A percentile compares a stretch with the other conserved stretches of the same genome.
phyloP scores from a whole-genome alignment of 2,329 filamentous ascomycete species.

The Xylariaceae sp. region DNA sequence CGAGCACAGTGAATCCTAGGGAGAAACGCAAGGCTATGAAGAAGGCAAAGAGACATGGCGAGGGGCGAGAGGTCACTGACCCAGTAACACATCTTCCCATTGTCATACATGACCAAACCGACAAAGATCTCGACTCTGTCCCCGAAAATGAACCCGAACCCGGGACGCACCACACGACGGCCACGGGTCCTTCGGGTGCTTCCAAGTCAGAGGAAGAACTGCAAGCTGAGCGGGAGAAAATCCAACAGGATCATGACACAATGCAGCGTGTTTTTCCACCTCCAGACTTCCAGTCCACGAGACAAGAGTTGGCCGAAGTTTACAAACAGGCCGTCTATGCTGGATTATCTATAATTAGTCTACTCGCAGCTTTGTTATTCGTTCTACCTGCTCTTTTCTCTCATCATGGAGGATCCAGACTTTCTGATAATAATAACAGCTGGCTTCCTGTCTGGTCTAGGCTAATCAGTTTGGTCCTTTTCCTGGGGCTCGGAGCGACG shows the following conservation, averaged over 20 bases:
- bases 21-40: slow-evolving; percentile 58
- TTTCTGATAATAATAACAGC: neutral
- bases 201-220: slow-evolving; percentile 51
- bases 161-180: slow-evolving; percentile 46
- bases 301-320: slow-evolving; percentile 40
- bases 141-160: slow-evolving; percentile 46
- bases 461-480: slow-evolving; percentile 35
- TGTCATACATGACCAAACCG: slow-evolving; percentile 71
- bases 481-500: slow-evolving; percentile 37
- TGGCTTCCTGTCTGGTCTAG: slow-evolving; percentile 28
- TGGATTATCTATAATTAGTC: slow-evolving; percentile 45
- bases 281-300: slow-evolving; percentile 54
- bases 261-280: slow-evolving; percentile 56
- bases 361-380: slow-evolving; percentile 37
- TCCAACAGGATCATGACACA: slow-evolving; percentile 49
- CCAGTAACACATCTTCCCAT: slow-evolving; percentile 75
- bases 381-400: slow-evolving; percentile 34
- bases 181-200: slow-evolving; percentile 48
- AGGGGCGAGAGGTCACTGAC: slow-evolving; percentile 71
- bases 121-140: slow-evolving; percentile 60
- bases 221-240: slow-evolving; percentile 43
- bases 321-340: slow-evolving; percentile 47
- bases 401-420: slow-evolving; percentile 9
- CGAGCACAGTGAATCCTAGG: slow-evolving; percentile 50
- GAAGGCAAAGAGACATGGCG: slow-evolving; percentile 51